These are phyloP conservation scores for Pichia occidentalis DNA, from an alignment of 805 yeast genomes.

Conservation along the genomic window DNA sequence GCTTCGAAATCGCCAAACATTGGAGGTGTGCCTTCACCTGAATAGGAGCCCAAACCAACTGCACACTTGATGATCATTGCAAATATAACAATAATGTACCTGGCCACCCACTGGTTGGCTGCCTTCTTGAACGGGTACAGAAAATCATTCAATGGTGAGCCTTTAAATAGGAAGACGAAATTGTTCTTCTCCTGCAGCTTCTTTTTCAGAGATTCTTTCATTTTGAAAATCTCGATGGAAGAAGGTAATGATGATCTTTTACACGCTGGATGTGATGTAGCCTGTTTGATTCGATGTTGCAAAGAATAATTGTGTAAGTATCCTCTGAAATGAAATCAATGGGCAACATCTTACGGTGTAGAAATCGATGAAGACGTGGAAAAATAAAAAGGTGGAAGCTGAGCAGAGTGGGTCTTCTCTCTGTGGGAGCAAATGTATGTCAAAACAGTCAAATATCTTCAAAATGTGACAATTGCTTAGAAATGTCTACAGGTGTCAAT, in stretches of 20 bases:
- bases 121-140: conserved; percentile 74
- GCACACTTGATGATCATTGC: conserved; percentile 76
- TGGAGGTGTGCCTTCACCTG: conserved; percentile 69
- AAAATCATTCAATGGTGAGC: conserved; percentile 70
- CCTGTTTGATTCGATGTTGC: background rate
- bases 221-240: too few relatives aligned
- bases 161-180: conserved; percentile 29
- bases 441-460: too few relatives aligned
- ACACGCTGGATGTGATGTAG: too few relatives aligned
- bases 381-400: too few relatives aligned
- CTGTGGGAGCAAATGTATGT: too few relatives aligned
- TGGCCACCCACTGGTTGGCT: conserved; percentile 84
- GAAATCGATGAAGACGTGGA: too few relatives aligned
- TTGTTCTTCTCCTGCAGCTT: conserved; percentile 9
- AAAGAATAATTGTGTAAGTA: background rate
- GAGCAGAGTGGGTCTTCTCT: too few relatives aligned
- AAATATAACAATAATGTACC: conserved; percentile 65
- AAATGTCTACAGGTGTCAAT: too few relatives aligned
- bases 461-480: too few relatives aligned
- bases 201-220: too few relatives aligned
- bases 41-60: conserved; percentile 81
- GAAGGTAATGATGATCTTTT: too few relatives aligned
- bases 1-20: conserved; percentile 96
- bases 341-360: too few relatives aligned
- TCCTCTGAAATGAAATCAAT: background rate